These are phyloP conservation scores for Sonneratia alba DNA, from an alignment of 345 rosid genomes.

Conservation along the genomic window DNA sequence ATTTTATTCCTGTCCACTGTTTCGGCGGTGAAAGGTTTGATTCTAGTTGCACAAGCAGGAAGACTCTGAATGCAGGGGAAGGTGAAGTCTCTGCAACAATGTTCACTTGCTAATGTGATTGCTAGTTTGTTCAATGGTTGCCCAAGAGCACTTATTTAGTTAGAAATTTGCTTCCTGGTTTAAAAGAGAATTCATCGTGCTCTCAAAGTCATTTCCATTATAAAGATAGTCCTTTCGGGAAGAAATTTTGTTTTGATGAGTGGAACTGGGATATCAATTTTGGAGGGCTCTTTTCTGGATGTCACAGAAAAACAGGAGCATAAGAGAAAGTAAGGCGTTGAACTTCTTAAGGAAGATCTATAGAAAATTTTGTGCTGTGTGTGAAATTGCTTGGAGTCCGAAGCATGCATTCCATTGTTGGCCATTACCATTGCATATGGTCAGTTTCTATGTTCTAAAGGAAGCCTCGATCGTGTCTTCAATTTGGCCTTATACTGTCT, in stretches of 20 bases:
- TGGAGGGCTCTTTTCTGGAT: background rate
- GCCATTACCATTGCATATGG: too few species aligned
- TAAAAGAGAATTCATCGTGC: too few species aligned
- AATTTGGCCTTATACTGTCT: too few species aligned
- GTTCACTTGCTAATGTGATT: background rate
- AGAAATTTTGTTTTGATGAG: background rate
- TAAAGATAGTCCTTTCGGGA: background rate
- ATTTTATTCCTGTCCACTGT: background rate
- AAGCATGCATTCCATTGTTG: too few species aligned
- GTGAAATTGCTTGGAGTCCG: background rate
- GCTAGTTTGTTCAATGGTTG: background rate
- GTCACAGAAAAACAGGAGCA: background rate
- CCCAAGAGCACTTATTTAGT: background rate
- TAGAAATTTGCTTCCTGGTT: too few species aligned
- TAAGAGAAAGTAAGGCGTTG: background rate
- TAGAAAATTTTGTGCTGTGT: background rate
- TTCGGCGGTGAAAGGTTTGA: background rate
- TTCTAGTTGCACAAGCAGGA: background rate
- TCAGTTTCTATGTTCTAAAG: too few species aligned
- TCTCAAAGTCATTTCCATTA: too few species aligned
- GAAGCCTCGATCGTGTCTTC: too few species aligned
- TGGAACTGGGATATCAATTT: background rate
- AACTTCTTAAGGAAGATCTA: background rate
- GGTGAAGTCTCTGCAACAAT: background rate
- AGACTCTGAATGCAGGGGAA: background rate